Evolutionary conservation across 2,329 filamentous ascomycete species (phyloP), one percentile per base, ranked within the genome.

Genomic region (Alternaria solani): DNA sequence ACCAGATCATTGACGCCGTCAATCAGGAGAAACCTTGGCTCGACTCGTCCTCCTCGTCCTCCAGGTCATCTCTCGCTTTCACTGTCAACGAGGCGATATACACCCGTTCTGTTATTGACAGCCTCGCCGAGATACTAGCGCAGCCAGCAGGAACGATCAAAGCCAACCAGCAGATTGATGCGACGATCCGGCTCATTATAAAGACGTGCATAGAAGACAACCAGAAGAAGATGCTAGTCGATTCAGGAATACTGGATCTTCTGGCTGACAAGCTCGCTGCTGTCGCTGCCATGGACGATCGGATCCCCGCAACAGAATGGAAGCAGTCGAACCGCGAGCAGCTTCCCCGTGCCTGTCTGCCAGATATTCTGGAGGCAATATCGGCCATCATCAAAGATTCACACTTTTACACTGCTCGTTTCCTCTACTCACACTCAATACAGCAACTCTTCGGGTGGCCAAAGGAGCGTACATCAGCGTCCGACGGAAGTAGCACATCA

Each of bases 331-430:
- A 57, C 20, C 61, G 57, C 12, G 69, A 77, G 62, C 39, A 70
- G 62, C 57, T 75, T 2, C 80, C 83, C 14, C 82, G 81, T 16
- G 82, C 87, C 26, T 87, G 86, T 61, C 79, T 96, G 39, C 85
- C 88, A 2, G 87, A 88, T 9, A 86, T 97, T 18, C 80, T 98
- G 7, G 89, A 93, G 63, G 92, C 94, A 0, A 87, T 96, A 51
- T 86, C 89, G 20, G 86, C 89, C 46, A 90, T 97, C 48, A 86
- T 97, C 51, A 86, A 89, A 62, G 88, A 92, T 69, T 97, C 94
- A 0, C 90, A 89, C 67, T 91, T 90, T 77, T 87, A 93, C 55
- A 89, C 92, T 9, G 89, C 89, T 65, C 87, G 92, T 14, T 78
- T 84, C 47, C 68, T 83, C 20, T 81, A 83, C 55, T 81, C 80